These are phyloP conservation scores for Guyanaporus albipodus DNA, from an alignment of 768 basidiomycete species.

Conservation along the genomic window DNA sequence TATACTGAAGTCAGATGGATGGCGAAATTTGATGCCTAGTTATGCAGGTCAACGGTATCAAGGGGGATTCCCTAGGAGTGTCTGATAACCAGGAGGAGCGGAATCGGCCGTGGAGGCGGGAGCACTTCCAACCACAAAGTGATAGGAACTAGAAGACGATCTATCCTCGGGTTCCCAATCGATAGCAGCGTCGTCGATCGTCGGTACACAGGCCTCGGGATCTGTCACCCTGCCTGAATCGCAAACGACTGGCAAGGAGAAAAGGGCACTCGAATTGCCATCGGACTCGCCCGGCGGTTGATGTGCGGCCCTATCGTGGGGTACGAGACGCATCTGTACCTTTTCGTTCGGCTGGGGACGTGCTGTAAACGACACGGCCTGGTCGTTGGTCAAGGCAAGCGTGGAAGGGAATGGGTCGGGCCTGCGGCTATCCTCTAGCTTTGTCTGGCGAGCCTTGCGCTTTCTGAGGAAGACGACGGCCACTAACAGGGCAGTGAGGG, in stretches of 20 bases:
- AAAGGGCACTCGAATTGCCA: background rate
- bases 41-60: no score
- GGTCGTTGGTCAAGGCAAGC: background rate
- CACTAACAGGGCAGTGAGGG: background rate
- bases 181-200: background rate
- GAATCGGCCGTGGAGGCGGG: background rate
- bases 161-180: background rate
- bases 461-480: slow-evolving; percentile 4
- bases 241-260: background rate
- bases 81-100: slow-evolving; percentile 1
- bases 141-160: background rate
- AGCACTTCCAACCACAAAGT: background rate
- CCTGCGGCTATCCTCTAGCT: background rate
- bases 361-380: background rate
- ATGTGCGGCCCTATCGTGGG: background rate
- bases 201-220: background rate
- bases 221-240: background rate
- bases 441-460: background rate
- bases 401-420: slow-evolving; percentile 4
- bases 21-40: no score
- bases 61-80: no score
- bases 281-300: background rate
- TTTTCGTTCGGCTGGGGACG: background rate
- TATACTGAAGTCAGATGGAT: no score
- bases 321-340: background rate